These are phyloP conservation scores for Rhypophila decipiens DNA, from an alignment of 495 filamentous ascomycete species.

Conservation along the genomic window DNA sequence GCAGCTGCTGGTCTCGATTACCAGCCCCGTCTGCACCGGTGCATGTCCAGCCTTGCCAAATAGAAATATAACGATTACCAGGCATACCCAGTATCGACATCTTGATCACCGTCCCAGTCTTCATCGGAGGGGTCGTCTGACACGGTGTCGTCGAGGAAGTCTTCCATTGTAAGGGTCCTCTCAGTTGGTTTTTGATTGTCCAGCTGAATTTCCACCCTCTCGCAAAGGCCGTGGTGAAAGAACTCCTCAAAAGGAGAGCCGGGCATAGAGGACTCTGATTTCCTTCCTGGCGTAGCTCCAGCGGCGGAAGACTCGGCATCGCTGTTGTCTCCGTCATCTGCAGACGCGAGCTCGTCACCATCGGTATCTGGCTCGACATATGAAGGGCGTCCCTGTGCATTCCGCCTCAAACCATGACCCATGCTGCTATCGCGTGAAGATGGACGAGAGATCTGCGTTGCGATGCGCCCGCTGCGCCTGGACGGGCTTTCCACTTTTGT, in stretches of 20 bases:
- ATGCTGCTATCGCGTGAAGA: conserved; percentile 20
- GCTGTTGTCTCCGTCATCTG: neutral
- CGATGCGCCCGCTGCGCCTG: conserved; percentile 21
- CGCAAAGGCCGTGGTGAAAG: conserved; percentile 69
- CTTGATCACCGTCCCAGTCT: conserved; percentile 67
- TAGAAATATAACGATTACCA: conserved; percentile 13
- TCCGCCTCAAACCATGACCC: conserved; percentile 12
- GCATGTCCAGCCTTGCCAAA: too few relatives aligned
- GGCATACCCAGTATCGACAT: conserved; percentile 19
- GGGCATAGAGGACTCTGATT: neutral
- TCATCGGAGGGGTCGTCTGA: conserved; percentile 56
- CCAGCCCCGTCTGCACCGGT: too few relatives aligned
- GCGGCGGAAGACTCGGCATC: neutral
- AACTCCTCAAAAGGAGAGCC: conserved; percentile 8
- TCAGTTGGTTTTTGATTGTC: conserved; percentile 78
- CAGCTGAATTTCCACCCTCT: conserved; percentile 70
- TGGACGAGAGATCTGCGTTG: conserved; percentile 5
- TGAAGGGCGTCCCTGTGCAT: conserved; percentile 6
- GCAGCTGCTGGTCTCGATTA: too few relatives aligned
- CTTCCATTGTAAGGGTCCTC: conserved; percentile 62
- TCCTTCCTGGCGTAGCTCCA: neutral
- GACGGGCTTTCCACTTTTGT: neutral
- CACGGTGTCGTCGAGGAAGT: conserved; percentile 66
- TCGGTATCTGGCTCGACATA: conserved; percentile 31
- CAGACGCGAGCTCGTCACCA: conserved; percentile 9